Evolutionary conservation across 1,139 yeast genomes (phyloP), one percentile per base, ranked within the genome.

Genomic region (Geotrichum histeridarum): DNA sequence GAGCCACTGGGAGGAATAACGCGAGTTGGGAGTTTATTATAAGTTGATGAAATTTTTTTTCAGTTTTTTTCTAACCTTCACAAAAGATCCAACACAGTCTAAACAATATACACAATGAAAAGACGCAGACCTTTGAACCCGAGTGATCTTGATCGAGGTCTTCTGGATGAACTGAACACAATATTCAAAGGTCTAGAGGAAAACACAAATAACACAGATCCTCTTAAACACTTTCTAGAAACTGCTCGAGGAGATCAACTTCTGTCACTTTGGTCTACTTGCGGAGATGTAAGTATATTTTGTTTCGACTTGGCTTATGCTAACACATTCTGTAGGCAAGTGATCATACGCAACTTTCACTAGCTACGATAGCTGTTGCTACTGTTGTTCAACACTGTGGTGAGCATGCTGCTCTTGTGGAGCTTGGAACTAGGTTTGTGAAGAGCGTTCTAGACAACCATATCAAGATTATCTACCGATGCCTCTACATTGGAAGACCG

Each of bases 381-480:
- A 31, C 35, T 2, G 31, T 54, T 3, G 46, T 55, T n/a, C 5
- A 14, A 1, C 39, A 37, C 22, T 55, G 55, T 35, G 53, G 54
- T 9, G 50, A 43, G 37, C 54, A 58, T 38, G 54, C 60, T 2
- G 56, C 55, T 7, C 56, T 66, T 18, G 50, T 58, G 8, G 61
- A 59, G 36, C 54, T 59, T 30, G 74, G 70, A 1, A 70, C 71
- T 5, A 68, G 81, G 50, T 78, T 84, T 55, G 75, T 66, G 38
- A 59, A 67, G 37, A 78, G 78, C 18, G 70, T 89, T 8, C 68
- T 89, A 17, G 73, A 76, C 1, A 77, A 76, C 54, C 80, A 86
- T 64, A 67, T 78, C 49, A 86, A 84, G 62, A 78, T 82, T 22
- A 72, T 90, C 4, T 87, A 86, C 68, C 75, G 95, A 62, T 83